These are phyloP conservation scores for Scalesia atractyloides DNA, from an alignment of 129 eudicot genomes.

Conservation along the genomic window DNA sequence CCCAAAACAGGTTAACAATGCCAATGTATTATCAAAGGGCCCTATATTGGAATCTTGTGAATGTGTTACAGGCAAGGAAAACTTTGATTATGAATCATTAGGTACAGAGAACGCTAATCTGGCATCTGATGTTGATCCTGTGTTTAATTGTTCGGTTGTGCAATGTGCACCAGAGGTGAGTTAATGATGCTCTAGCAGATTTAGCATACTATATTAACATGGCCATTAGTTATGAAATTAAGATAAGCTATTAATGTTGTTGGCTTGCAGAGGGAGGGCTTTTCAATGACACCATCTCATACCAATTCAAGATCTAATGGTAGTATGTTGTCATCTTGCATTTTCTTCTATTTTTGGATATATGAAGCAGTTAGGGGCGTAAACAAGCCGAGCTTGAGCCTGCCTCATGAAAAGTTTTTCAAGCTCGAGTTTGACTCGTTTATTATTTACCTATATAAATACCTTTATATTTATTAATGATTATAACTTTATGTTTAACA, in stretches of 20 bases:
- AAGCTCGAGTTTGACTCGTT: too few relatives aligned
- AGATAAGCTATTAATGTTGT: not conserved
- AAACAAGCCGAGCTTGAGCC: too few relatives aligned
- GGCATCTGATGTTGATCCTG: slow-evolving; percentile 27
- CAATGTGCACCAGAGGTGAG: slow-evolving; percentile 44
- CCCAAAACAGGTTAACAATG: not conserved
- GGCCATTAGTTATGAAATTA: not conserved
- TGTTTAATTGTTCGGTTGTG: slow-evolving; percentile 26
- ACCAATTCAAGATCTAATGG: slow-evolving; percentile 34
- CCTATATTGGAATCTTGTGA: slow-evolving; percentile 23
- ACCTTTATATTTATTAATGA: too few relatives aligned
- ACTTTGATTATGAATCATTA: slow-evolving; percentile 13
- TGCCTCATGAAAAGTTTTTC: too few relatives aligned
- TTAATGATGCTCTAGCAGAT: slow-evolving; percentile 11
- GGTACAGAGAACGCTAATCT: slow-evolving; percentile 27
- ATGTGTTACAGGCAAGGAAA: slow-evolving; percentile 25
- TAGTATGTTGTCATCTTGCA: slow-evolving; percentile 16
- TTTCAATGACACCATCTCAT: slow-evolving; percentile 27
- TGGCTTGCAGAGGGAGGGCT: slow-evolving; percentile 44
- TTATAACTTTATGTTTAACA: too few relatives aligned
- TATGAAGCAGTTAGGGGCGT: not conserved
- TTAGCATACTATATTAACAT: not conserved
- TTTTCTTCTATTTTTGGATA: slow-evolving; percentile 1
- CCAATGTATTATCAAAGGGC: not conserved
- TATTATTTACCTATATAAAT: too few relatives aligned